Evolutionary conservation across 1,284 basidiomycete genomes (phyloP).

Genomic region (Sphaerobolus stellatus): DNA sequence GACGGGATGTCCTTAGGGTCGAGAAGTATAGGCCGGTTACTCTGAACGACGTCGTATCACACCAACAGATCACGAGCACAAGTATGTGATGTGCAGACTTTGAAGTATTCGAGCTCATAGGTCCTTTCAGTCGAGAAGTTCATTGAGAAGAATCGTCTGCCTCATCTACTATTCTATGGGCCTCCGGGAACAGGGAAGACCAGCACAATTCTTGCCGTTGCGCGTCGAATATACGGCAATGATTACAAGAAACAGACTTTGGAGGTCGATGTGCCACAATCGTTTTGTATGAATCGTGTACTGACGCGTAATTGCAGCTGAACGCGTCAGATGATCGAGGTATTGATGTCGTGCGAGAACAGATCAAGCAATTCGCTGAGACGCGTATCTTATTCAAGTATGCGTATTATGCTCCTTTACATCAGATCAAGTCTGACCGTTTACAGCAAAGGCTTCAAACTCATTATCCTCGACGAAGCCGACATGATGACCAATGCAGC

Average conservation of each 20-base stretch:
- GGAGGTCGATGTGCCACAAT: slow-evolving; percentile 57
- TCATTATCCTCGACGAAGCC: slow-evolving; percentile 97
- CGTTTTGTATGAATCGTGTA: neutral
- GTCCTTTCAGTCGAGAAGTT: slow-evolving; percentile 82
- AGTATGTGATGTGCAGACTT: slow-evolving; percentile 48
- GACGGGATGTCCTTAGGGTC: slow-evolving; percentile 61
- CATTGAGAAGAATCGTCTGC: slow-evolving; percentile 91
- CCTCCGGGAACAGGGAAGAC: slow-evolving; percentile 99
- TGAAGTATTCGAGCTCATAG: slow-evolving; percentile 8
- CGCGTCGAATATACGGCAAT: slow-evolving; percentile 86
- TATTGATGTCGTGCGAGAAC: slow-evolving; percentile 97
- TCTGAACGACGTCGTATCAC: slow-evolving; percentile 90
- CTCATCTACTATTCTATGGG: slow-evolving; percentile 96
- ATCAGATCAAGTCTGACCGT: neutral
- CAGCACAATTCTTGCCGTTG: slow-evolving; percentile 96
- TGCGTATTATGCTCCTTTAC: slow-evolving; percentile 13
- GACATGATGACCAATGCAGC: slow-evolving; percentile 99
- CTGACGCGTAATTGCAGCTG: slow-evolving; percentile 47
- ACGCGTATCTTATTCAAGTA: slow-evolving; percentile 79
- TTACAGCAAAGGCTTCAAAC: slow-evolving; percentile 90
- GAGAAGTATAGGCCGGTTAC: slow-evolving; percentile 92
- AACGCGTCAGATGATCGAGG: slow-evolving; percentile 98
- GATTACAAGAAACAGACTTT: slow-evolving; percentile 88
- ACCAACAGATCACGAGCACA: slow-evolving; percentile 89
- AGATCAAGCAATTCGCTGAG: slow-evolving; percentile 98